Evolutionary conservation across 768 basidiomycete genomes (phyloP).

Genomic region (Suillus discolor): DNA sequence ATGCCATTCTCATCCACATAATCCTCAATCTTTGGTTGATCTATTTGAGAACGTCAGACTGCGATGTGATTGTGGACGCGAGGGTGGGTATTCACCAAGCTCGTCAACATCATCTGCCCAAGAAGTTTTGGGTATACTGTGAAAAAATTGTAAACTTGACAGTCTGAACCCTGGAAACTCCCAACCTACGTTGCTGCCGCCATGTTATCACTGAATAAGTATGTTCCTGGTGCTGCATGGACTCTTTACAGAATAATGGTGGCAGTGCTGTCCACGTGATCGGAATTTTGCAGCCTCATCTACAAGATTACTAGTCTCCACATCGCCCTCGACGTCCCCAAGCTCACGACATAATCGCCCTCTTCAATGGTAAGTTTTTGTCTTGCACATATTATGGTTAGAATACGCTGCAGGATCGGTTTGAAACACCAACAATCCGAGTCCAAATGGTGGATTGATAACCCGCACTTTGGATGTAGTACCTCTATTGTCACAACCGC

Average conservation of each 20-base stretch:
- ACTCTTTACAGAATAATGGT: not conserved
- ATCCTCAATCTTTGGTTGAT: conserved; percentile 64
- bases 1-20: conserved; percentile 86
- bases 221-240: not conserved
- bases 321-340: conserved; percentile 21
- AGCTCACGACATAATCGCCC: conserved; percentile 10
- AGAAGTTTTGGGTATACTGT: conserved; percentile 56
- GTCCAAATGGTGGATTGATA: conserved; percentile 23
- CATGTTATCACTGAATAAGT: conserved; percentile 6
- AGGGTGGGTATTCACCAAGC: conserved; percentile 45
- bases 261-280: conserved; percentile 1
- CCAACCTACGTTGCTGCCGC: conserved; percentile 4
- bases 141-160: not conserved
- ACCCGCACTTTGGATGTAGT: conserved; percentile 15
- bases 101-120: conserved; percentile 92
- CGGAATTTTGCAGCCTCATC: not conserved
- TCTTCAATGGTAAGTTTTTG: conserved; percentile 29
- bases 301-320: not conserved
- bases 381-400: not conserved
- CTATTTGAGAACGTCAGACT: conserved; percentile 23
- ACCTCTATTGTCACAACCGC: conserved; percentile 5
- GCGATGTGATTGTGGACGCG: conserved; percentile 5
- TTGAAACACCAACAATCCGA: not conserved
- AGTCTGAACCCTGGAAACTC: not conserved
- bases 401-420: not conserved